Conservation (phyloP, 2,329 filamentous ascomycete genomes). For the Penicillium crustosum region DNA sequence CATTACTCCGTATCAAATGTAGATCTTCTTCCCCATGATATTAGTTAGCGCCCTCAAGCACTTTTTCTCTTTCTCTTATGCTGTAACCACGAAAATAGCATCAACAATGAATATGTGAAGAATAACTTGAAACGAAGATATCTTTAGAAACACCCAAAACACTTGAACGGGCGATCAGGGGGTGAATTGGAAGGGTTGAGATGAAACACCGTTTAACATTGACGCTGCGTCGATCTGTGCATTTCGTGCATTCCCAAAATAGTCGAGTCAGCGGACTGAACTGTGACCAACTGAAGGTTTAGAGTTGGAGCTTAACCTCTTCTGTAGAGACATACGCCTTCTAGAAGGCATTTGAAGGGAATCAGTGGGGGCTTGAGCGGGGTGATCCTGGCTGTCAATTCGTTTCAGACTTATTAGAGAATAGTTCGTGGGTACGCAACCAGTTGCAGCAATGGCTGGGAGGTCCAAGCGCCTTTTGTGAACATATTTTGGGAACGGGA, state of each 20-base stretch:
- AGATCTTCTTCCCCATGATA: neutral
- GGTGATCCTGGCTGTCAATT: slow-evolving; percentile 16
- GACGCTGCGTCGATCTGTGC: slow-evolving; percentile 3
- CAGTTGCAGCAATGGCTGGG: slow-evolving; percentile 6
- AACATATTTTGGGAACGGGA: neutral
- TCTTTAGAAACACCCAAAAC: slow-evolving; percentile 14
- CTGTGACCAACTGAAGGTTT: neutral
- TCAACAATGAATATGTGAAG: slow-evolving; percentile 5
- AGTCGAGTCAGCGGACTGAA: slow-evolving; percentile 8
- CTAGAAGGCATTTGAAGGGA: slow-evolving; percentile 5
- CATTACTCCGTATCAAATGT: neutral
- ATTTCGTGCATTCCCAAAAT: neutral
- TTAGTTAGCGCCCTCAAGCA: neutral
- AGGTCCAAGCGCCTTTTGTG: slow-evolving; percentile 10
- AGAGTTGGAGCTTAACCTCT: slow-evolving; percentile 2
- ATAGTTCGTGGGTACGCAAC: neutral
- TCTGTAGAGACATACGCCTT: neutral
- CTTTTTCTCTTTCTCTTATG: neutral
- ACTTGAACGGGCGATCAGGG: neutral
- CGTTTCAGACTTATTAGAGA: slow-evolving; percentile 1
- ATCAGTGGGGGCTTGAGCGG: neutral
- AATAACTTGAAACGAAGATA: slow-evolving; percentile 14
- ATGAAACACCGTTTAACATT: slow-evolving; percentile 10
- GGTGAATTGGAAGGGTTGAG: neutral
- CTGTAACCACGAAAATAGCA: slow-evolving; percentile 4